Percentiles rank a stretch among this genome's conserved stretches.
Evolutionary conservation across 306 rosid species (phyloP).

Genomic region (Quercus rubra): DNA sequence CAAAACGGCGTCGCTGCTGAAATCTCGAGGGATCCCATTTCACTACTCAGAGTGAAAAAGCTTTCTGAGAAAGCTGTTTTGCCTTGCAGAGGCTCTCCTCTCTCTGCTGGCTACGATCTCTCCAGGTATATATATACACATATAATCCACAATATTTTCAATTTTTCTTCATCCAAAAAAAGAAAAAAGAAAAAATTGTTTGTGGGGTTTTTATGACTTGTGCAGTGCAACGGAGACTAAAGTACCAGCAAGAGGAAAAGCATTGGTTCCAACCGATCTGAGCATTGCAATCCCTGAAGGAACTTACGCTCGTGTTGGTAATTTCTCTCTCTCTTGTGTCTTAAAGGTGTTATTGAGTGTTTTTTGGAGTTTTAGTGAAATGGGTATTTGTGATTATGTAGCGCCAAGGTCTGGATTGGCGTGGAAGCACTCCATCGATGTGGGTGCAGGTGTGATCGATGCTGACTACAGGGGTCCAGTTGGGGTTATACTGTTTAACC

Average conservation of each 20-base stretch:
- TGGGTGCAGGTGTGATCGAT: conserved; percentile 87
- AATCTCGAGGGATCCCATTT: background rate
- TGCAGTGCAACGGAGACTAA: conserved; percentile 33
- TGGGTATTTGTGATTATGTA: background rate
- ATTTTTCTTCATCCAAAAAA: background rate
- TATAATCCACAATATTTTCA: background rate
- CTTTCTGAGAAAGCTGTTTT: conserved; percentile 40
- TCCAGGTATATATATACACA: conserved; percentile 25
- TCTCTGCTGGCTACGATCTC: conserved; percentile 55
- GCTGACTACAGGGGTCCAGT: conserved; percentile 85
- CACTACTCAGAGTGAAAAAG: conserved; percentile 37
- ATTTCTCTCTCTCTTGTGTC: background rate
- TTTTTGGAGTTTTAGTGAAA: background rate
- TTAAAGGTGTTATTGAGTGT: too few relatives aligned
- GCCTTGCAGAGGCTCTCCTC: conserved; percentile 47
- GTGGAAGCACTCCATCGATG: conserved; percentile 78
- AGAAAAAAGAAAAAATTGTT: background rate
- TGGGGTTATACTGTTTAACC: conserved; percentile 78
- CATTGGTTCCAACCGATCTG: conserved; percentile 46
- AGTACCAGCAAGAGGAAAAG: conserved; percentile 45
- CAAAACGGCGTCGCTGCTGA: conserved; percentile 20
- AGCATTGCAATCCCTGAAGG: conserved; percentile 53
- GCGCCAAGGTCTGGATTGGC: conserved; percentile 84
- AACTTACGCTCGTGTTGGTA: conserved; percentile 51
- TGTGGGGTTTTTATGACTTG: background rate